phyloP scores from a whole-genome alignment of 2,329 filamentous ascomycete species.

The Acarospora socialis region DNA sequence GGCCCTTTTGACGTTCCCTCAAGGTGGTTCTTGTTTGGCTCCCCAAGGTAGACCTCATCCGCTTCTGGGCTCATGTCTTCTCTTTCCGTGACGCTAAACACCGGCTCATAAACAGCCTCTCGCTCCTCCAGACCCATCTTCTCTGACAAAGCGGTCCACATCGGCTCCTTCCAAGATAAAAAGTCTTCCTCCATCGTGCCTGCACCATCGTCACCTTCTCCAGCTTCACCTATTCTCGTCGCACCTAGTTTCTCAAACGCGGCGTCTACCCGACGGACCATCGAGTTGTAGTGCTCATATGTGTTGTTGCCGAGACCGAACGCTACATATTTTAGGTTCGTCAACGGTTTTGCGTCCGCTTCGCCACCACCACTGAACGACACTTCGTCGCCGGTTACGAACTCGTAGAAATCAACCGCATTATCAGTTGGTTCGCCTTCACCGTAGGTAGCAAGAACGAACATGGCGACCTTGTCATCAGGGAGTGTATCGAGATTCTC shows the following conservation, averaged over 20 bases:
- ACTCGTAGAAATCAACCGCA: slow-evolving; percentile 97
- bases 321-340: slow-evolving; percentile 78
- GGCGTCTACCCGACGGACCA: slow-evolving; percentile 85
- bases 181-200: slow-evolving; percentile 99
- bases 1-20: slow-evolving; percentile 72
- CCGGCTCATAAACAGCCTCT: slow-evolving; percentile 88
- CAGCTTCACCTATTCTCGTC: slow-evolving; percentile 68
- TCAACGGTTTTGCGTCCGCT: slow-evolving; percentile 55
- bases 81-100: slow-evolving; percentile 69
- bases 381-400: slow-evolving; percentile 68
- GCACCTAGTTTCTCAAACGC: slow-evolving; percentile 71
- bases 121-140: slow-evolving; percentile 86
- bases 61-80: slow-evolving; percentile 60
- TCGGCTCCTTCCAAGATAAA: slow-evolving; percentile 96
- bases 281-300: slow-evolving; percentile 98
- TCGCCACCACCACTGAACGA: slow-evolving; percentile 58
- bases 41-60: slow-evolving; percentile 78
- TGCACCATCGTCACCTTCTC: slow-evolving; percentile 93
- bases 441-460: slow-evolving; percentile 92
- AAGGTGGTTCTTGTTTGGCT: slow-evolving; percentile 92
- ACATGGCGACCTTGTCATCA: slow-evolving; percentile 82
- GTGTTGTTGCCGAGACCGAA: slow-evolving; percentile 99
- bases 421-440: slow-evolving; percentile 98
- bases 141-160: slow-evolving; percentile 78
- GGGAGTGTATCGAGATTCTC: slow-evolving; percentile 84